Conservation (phyloP, 768 basidiomycete genomes). For the Mrakia hoshinonis region DNA sequence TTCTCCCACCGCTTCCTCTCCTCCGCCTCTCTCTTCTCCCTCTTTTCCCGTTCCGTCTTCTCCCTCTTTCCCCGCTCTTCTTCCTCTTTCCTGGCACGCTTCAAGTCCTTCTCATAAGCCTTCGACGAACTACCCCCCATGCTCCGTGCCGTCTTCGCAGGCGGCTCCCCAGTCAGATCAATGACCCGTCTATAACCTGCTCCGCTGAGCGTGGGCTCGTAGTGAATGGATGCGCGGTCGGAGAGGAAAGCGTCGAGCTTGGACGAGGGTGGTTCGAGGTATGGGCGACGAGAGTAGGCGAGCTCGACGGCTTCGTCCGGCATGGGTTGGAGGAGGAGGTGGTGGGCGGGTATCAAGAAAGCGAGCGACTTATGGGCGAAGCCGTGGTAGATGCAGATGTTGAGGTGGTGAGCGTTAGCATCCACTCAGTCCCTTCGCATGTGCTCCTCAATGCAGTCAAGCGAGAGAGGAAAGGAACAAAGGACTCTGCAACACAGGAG, state of each 20-base stretch:
- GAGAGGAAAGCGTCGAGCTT: background rate
- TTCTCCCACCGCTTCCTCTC: background rate
- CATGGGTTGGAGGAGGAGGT: background rate
- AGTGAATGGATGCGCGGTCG: background rate
- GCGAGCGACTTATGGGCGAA: background rate
- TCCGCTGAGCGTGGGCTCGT: background rate
- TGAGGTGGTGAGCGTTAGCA: background rate
- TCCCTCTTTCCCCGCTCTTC: background rate
- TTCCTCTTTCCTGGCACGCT: background rate
- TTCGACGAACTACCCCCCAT: background rate
- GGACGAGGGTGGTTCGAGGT: background rate
- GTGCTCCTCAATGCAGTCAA: background rate
- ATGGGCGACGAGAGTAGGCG: background rate
- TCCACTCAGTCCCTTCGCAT: background rate
- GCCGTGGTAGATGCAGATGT: background rate
- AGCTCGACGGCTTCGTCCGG: background rate
- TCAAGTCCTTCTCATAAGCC: background rate
- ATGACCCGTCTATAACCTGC: background rate
- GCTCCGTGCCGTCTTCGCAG: background rate
- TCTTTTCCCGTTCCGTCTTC: background rate
- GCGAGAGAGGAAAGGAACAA: background rate
- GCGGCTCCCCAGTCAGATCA: background rate
- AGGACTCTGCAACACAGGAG: too few species aligned
- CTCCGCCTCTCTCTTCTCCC: background rate
- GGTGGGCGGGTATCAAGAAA: background rate